Evolutionary conservation across 257 asterid species (phyloP).

Genomic region (Penstemon davidsonii): DNA sequence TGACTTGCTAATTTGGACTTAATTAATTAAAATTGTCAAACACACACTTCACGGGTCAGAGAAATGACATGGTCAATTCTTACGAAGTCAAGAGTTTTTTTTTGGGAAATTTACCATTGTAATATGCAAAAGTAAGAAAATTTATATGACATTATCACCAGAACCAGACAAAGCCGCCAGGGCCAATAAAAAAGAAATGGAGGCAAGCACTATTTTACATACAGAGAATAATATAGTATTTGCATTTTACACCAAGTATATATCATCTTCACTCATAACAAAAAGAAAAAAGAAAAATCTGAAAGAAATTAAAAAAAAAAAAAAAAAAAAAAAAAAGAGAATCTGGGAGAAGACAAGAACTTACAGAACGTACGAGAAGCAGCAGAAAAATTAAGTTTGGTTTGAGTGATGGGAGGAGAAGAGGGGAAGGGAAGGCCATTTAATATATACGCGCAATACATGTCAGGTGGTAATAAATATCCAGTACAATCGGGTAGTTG

Average conservation of each 20-base stretch:
- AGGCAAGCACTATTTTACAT: background rate
- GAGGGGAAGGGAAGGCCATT: background rate
- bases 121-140: no score
- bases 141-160: no score
- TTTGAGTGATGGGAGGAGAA: background rate
- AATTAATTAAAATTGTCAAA: conserved; percentile 1
- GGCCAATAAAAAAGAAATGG: background rate
- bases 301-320: background rate
- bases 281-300: background rate
- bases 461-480: background rate
- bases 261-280: background rate
- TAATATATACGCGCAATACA: background rate
- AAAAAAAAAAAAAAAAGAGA: background rate
- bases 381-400: background rate
- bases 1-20: conserved; percentile 11
- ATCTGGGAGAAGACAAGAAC: background rate
- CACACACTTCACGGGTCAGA: background rate
- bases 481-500: conserved; percentile 14
- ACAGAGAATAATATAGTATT: background rate
- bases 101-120: no score
- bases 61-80: no score
- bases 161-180: no score
- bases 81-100: no score
- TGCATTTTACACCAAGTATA: background rate
- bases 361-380: conserved; percentile 13